Base-by-base conservation (phyloP, 345 rosid species). In the Nephelium lappaceum region DNA sequence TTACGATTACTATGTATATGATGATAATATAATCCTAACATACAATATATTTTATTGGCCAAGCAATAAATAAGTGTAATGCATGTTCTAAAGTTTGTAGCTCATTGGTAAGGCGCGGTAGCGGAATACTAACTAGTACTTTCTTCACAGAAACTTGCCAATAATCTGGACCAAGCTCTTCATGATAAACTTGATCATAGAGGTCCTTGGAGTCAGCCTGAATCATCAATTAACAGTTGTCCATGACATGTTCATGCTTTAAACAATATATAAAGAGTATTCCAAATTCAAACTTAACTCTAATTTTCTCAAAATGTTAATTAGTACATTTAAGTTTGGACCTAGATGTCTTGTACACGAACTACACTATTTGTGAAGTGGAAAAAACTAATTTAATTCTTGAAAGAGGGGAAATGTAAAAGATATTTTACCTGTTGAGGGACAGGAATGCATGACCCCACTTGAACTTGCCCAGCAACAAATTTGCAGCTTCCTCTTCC, bases 401-500 rank as follows among this genome's bases (percentile, higher is more conserved):
- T 45, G 21, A 76, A 6, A 24, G 41, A 25, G 15, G 0, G 49
- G 3, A 45, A 71, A 65, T 11, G 27, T 42, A n/a, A 5, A 57
- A 64, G 8, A 75, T 7, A 25, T 51, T 63, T 49, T 87, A 96
- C 98, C 94, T 89, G 91, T 94, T 96, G 31, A 94, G 90, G 66
- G 98, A 94, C 79, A 91, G 82, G 84, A 96, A 96, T 57, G 97
- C 95, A 91, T 96, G 98, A 72, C 98, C 98, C 99, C 99, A 96
- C 78, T 96, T 96, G 86, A 96, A 96, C 90, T 94, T 96, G 64
- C 91, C 91, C 39, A 96, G 90, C 86, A 96, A 90, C 81, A 90
- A 83, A 62, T 93, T 78, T 47, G 92, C 98, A 66, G 93, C 89
- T 85, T 92, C 97, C 83, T 87, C 88, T 83, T 96, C 99, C 71